These are phyloP conservation scores for Cryphonectria carpinicola DNA, from an alignment of 2,329 filamentous ascomycete genomes.

Conservation along the genomic window DNA sequence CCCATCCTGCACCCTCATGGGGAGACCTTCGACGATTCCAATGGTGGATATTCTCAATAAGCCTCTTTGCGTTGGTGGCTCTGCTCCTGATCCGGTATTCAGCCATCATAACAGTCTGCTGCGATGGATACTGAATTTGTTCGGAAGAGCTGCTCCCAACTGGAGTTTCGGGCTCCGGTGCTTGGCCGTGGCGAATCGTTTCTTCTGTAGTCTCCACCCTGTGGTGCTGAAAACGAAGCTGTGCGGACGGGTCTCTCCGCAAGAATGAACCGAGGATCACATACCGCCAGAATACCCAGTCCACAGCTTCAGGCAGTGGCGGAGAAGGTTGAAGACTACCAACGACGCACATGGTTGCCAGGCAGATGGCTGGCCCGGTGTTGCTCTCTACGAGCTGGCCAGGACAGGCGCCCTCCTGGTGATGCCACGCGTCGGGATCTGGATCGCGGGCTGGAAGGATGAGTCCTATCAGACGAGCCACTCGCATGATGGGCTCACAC, in stretches of 20 bases:
- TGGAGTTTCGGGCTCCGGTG: neutral
- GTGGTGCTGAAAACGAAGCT: conserved; percentile 8
- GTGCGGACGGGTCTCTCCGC: neutral
- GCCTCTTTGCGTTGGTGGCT: conserved; percentile 12
- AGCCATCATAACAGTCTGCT: conserved; percentile 11
- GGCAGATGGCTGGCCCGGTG: conserved; percentile 10
- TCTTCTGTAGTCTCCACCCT: conserved; percentile 1
- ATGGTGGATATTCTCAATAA: conserved; percentile 11
- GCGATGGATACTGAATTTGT: conserved; percentile 10
- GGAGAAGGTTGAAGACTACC: neutral
- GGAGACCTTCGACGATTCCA: too few relatives aligned
- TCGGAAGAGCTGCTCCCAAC: neutral
- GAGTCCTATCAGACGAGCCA: neutral
- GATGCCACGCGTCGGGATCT: neutral
- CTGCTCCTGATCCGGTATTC: neutral
- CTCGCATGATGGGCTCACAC: neutral
- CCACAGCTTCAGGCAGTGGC: conserved; percentile 1
- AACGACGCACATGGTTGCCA: conserved; percentile 18
- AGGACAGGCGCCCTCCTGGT: conserved; percentile 15
- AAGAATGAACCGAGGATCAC: conserved; percentile 14
- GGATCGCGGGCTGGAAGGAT: neutral
- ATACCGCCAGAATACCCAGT: conserved; percentile 20
- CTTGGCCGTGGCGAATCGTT: conserved; percentile 20
- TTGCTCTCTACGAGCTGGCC: conserved; percentile 12
- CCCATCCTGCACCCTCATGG: neutral